Conservation (phyloP, 2,329 filamentous ascomycete species). For the Sporothrix protearum region DNA sequence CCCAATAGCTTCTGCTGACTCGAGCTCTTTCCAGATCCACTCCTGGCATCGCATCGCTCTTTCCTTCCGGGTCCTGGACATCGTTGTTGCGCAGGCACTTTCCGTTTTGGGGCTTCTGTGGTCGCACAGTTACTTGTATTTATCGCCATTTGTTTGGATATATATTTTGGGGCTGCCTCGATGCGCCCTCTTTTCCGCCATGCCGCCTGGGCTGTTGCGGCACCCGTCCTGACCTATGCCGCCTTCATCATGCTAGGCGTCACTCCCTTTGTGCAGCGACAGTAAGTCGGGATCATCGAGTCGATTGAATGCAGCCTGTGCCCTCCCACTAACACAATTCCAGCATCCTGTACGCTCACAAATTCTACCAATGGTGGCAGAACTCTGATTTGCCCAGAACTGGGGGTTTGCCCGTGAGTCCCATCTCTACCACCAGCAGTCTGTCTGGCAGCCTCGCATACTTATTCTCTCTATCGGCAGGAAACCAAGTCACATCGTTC, state of each 20-base stretch:
- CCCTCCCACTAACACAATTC: neutral
- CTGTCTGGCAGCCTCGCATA: slow-evolving; percentile 7
- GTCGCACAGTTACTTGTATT: neutral
- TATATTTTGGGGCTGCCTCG: slow-evolving; percentile 11
- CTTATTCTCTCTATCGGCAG: slow-evolving; percentile 43
- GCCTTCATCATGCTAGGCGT: slow-evolving; percentile 47
- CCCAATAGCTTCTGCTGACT: neutral
- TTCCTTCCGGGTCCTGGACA: too few species aligned
- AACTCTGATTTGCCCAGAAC: slow-evolving; percentile 69
- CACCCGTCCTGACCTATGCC: slow-evolving; percentile 13
- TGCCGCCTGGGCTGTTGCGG: slow-evolving; percentile 53
- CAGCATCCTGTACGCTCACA: slow-evolving; percentile 81
- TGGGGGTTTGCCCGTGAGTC: slow-evolving; percentile 80
- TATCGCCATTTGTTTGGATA: slow-evolving; percentile 13
- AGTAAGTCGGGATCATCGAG: slow-evolving; percentile 54
- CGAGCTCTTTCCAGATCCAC: neutral
- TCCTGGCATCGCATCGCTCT: neutral
- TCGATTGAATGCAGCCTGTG: neutral
- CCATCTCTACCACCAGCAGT: neutral
- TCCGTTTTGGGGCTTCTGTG: neutral
- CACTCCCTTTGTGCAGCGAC: slow-evolving; percentile 70
- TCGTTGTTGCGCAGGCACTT: neutral
- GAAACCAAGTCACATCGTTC: slow-evolving; percentile 86
- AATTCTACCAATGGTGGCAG: slow-evolving; percentile 66
- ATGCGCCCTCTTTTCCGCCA: slow-evolving; percentile 26